Evolutionary conservation across 2,329 filamentous ascomycete species (phyloP), one percentile per base, ranked within the genome.

Genomic region (Fusarium poae): DNA sequence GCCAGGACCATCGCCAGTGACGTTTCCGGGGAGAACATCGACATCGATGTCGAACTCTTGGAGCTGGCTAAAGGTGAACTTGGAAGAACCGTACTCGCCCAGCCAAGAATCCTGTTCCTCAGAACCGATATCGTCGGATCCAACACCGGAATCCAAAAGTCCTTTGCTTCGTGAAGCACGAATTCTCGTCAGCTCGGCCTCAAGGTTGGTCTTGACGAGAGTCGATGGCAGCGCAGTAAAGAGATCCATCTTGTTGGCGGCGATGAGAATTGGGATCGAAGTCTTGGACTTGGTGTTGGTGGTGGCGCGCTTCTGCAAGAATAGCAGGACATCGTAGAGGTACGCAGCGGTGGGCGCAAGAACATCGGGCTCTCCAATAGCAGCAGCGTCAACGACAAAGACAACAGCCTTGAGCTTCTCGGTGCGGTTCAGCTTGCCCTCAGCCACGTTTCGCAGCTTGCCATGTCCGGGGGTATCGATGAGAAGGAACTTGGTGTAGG

Each of bases 381-480:
- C 87, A 6, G 92, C 90, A 13, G 94, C 92, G 79, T 99, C 96
- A n/a, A 97, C 88, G 67, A 97, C 82, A 78, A 95, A 99, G 52
- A 98, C 86, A 53, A 98, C 83, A 20, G 91, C 94, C 40, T 86
- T 86, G 48, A 95, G 82, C 68, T 86, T 86, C 52, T 80, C 76
- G 32, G 74, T 74, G 62, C 69, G 76, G 59, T 71, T 76, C 27
- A 91, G 80, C 54, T 80, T 82, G 42, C 83, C 79, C 61, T 91
- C 83, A 5, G 92, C 89, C 69, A 88, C 84, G 73, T 89, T 86
- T 64, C 96, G 92, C 62, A 99, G 88, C 82, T 99, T 99, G 74
- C 93, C 94, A 82, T 99, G 96, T 39, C 96, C 96, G 0, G 96
- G 96, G 1, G 95, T 98, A 81, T 99, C 96, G 76, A 92, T 82